phyloP scores from a whole-genome alignment of 176 grass and related monocot species.

The Rhipidocladum racemiflorum region DNA sequence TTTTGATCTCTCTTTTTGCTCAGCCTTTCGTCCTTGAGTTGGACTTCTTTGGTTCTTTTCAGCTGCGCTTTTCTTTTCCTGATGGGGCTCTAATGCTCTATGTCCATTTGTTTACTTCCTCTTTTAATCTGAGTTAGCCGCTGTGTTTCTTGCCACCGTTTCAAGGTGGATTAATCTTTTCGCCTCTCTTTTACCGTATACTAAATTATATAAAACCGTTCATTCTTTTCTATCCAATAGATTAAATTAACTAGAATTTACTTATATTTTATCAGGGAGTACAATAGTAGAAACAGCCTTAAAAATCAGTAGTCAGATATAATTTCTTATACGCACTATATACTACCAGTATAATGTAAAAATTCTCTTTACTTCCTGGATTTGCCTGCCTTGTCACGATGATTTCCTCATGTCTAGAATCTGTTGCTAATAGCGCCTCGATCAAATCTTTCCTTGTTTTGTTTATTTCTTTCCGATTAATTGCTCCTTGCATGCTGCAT shows the following conservation, averaged over 20 bases:
- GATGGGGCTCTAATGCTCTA: neutral
- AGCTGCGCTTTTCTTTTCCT: neutral
- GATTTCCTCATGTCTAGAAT: constrained; percentile 7
- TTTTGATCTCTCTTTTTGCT: neutral
- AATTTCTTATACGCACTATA: no score
- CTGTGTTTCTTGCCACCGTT: neutral
- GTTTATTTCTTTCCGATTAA: constrained; percentile 15
- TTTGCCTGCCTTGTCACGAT: neutral
- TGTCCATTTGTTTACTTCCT: neutral
- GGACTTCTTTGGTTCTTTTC: neutral
- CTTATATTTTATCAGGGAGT: no score
- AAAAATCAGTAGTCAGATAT: no score
- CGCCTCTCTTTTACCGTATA: no score
- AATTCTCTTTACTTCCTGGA: no score
- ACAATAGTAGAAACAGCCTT: no score
- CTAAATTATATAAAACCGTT: no score
- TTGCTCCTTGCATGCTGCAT: neutral
- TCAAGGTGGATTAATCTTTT: neutral
- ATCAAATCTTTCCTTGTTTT: neutral
- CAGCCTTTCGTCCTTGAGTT: neutral
- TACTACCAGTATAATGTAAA: no score
- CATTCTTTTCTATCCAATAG: no score
- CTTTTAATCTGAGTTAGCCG: neutral
- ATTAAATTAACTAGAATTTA: no score
- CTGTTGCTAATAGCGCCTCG: neutral